Evolutionary conservation across 192 early-diverging fungal species (phyloP), one percentile per base, ranked within the genome.

Genomic region (Backusella australiensis): DNA sequence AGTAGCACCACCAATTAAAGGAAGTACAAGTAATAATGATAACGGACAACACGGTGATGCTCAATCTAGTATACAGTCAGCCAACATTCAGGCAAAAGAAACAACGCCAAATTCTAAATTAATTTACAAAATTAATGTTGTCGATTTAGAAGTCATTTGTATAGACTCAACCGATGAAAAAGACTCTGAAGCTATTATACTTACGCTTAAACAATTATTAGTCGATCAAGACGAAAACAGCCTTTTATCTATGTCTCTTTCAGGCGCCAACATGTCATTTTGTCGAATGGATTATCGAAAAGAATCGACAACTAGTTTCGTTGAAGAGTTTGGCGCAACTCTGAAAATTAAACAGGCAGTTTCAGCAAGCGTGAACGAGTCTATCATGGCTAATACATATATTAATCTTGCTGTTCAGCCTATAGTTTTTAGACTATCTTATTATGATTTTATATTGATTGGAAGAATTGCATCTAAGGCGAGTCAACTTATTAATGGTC

Each of bases 321-420:
- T 97, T 69, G 90, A 96, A 73, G 88, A 90, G 41, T 94, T 95
- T 77, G 89, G 93, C 23, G 71, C 94, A 0, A 87, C 85, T 5
- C 39, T 92, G 15, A 85, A 85, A 0, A 88, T 93, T 87, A 72
- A 81, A 17, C 81, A 81, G 32, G 87, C 87, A 1, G 79, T 80
- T 11, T 72, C 87, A 9, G 79, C 77, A 1, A 82, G 86, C 0
- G 90, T 86, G 4, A 82, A 89, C 42, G 9, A 14, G 23, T 3
- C 7, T 29, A 9, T 8, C 5, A 29, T 29, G 21, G 78, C 84
- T 34, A 78, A 86, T 11, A 88, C 90, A 8, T 87, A 85, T n/a
- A 80, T 91, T 9, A 82, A 84, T 0, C 69, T 93, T 2, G 87
- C 91, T 59, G 72, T 94, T 5, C 84, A 91, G 17, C 88, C 84